phyloP scores from a whole-genome alignment of 2,329 filamentous ascomycete genomes.

The Diplodia sapinea region DNA sequence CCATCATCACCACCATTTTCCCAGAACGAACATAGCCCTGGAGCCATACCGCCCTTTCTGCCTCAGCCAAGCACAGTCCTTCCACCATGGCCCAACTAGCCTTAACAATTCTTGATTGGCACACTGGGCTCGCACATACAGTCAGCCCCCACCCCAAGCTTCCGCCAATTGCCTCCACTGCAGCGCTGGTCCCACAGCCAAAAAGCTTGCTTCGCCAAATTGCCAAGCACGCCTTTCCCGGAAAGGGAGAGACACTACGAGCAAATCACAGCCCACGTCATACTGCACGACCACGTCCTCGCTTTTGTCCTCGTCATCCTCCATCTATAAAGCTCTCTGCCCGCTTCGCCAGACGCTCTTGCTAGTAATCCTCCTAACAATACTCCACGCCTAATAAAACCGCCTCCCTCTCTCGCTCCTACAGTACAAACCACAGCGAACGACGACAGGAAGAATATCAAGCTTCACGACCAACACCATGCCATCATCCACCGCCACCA shows the following conservation, averaged over 20 bases:
- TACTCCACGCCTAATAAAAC: no score
- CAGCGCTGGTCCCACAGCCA: neutral
- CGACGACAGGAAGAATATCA: no score
- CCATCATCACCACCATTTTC: neutral
- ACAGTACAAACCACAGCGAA: no score
- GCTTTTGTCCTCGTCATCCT: no score
- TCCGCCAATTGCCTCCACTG: neutral
- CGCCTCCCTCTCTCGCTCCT: no score
- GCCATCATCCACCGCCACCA: neutral
- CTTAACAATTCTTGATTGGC: neutral
- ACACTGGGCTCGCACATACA: neutral
- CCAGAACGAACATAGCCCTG: no score
- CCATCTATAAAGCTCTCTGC: no score
- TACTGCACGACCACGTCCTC: no score
- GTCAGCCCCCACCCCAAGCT: conserved; percentile 3
- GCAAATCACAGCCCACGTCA: no score
- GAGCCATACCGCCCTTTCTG: neutral
- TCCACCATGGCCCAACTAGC: neutral
- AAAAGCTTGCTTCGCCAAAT: conserved; percentile 8
- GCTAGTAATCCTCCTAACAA: no score
- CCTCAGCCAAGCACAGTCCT: neutral
- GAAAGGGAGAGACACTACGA: neutral
- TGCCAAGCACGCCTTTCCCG: neutral
- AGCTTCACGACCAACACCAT: neutral
- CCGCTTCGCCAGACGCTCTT: no score